Evolutionary conservation across 2,329 filamentous ascomycete genomes (phyloP).

Genomic region (Mariannaea elegans): DNA sequence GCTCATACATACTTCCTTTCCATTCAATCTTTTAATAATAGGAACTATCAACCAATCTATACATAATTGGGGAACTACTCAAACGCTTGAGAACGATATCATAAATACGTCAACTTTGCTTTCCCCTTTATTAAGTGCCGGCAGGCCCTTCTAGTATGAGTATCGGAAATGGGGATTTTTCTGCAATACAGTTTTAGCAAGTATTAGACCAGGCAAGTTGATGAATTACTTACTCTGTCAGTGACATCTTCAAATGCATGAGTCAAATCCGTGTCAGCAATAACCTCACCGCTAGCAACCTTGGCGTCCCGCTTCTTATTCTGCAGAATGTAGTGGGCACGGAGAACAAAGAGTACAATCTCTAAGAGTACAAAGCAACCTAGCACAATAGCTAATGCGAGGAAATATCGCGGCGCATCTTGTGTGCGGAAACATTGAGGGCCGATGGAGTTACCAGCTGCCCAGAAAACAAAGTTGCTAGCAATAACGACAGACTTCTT

Average conservation of each 20-base stretch:
- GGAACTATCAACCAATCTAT: too few species aligned
- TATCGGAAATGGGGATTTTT: conserved; percentile 13
- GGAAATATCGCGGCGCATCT: conserved; percentile 12
- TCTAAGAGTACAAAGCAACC: conserved; percentile 2
- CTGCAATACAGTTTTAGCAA: not conserved
- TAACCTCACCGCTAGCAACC: conserved; percentile 6
- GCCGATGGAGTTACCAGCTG: conserved; percentile 6
- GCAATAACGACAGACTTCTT: conserved; percentile 14
- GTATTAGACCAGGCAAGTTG: not conserved
- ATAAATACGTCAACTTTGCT: too few species aligned
- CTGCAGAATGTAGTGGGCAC: conserved; percentile 2
- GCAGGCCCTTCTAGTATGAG: not conserved
- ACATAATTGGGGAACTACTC: too few species aligned
- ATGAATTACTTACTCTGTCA: not conserved
- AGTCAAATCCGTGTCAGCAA: not conserved
- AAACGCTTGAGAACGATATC: too few species aligned
- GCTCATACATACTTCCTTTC: too few species aligned
- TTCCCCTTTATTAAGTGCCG: not conserved
- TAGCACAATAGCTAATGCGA: conserved; percentile 1
- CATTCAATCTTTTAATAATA: too few species aligned
- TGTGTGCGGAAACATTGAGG: conserved; percentile 9
- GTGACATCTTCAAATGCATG: conserved; percentile 18
- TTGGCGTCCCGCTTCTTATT: conserved; percentile 10
- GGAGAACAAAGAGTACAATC: not conserved
- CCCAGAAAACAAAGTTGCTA: conserved; percentile 16